phyloP scores from a whole-genome alignment of 257 asterid genomes.

The Plantago major region DNA sequence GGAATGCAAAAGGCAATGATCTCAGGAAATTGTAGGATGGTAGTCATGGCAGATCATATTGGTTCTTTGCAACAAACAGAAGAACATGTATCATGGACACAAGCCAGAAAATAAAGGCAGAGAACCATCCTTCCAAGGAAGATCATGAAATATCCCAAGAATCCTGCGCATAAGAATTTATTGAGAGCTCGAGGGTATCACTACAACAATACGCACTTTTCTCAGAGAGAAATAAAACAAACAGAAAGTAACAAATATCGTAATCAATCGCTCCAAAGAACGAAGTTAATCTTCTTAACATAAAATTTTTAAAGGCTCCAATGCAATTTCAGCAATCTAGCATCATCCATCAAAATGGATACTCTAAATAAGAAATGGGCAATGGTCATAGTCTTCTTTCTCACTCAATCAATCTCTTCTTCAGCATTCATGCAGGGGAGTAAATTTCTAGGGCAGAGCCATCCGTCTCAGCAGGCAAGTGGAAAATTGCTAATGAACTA shows the following conservation, averaged over 20 bases:
- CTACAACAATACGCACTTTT: slow-evolving; percentile 40
- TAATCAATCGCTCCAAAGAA: too few species aligned
- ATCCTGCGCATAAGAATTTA: slow-evolving; percentile 99
- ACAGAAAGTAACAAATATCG: background rate
- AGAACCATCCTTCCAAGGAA: slow-evolving; percentile 85
- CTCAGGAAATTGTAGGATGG: slow-evolving; percentile 77
- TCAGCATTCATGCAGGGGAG: too few species aligned
- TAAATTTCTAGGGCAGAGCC: too few species aligned
- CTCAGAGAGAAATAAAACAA: slow-evolving; percentile 32
- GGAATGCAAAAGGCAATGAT: slow-evolving; percentile 93
- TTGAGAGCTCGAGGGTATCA: slow-evolving; percentile 68
- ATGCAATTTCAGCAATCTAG: background rate
- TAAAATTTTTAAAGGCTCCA: too few species aligned
- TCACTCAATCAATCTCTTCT: too few species aligned
- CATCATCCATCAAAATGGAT: slow-evolving; percentile 9
- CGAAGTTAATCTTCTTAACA: too few species aligned
- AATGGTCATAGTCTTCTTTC: background rate
- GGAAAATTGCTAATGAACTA: too few species aligned
- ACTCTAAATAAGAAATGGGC: slow-evolving; percentile 9
- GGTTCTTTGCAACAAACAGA: slow-evolving; percentile 76
- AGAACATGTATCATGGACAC: slow-evolving; percentile 81
- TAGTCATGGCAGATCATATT: slow-evolving; percentile 86
- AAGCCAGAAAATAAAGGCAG: slow-evolving; percentile 89
- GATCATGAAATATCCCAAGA: slow-evolving; percentile 85
- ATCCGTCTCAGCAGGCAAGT: too few species aligned